Evolutionary conservation across 31 red algal genomes (phyloP), one percentile per base, ranked within the genome.

Genomic region (Porphyra umbilicalis): DNA sequence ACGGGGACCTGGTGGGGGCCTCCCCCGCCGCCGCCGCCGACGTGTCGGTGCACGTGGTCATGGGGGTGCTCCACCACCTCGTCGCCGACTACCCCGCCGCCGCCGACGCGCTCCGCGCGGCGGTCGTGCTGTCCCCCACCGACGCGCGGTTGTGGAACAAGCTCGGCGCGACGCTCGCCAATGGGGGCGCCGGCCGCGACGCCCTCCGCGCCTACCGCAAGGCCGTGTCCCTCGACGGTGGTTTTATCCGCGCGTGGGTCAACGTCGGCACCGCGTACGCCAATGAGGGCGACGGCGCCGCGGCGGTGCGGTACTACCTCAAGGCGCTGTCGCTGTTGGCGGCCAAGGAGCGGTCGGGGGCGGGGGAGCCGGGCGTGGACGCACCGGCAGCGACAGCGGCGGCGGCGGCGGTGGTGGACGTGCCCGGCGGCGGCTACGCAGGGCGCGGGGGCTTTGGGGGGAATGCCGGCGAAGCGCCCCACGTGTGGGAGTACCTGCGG

Each of bases 241-340:
- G 85, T 33, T 89, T 90, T 75, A 76, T 97, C 76, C 84, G 95
- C 9, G 95, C 95, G 18, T 97, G 95, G 95, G 95, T 97, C 29
- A 97, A 97, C 85, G 95, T 97, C 9, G 95, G 95, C 68, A 97
- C 95, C 40, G 86, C 91, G 75, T 97, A 97, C 80, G 91, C 92
- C 0, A 95, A 95, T 37, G 80, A 90, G 36, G 84, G 81, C 39
- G 79, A 88, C 30, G 89, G 86, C 76, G 78, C 83, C 4, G 83
- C 89, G 38, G 95, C 91, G 10, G 79, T 83, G 16, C 76, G 88
- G 31, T 94, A 94, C 78, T 97, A 94, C 77, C 40, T 94, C 7
- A 89, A 90, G 78, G 92, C 89, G 76, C 84, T 97, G 81, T 84
- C 79, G 44, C 57, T 89, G 87, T 29, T 71, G 57, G 25, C 25